A percentile compares a stretch with the other conserved stretches of the same genome.
Conservation (phyloP, 768 basidiomycete species). For the Megacollybia marginata region DNA sequence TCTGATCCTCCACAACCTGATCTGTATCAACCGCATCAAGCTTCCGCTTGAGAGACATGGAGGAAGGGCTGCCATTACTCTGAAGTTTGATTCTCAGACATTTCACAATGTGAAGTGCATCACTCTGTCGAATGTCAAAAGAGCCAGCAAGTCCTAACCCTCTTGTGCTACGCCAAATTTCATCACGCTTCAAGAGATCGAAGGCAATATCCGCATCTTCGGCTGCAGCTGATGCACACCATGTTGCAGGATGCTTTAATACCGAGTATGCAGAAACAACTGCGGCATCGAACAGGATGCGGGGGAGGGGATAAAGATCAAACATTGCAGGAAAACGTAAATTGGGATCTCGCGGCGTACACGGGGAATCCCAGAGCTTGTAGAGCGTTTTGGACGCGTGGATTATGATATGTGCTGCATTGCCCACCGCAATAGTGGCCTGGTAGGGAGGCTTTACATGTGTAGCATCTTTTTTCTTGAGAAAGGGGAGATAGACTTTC, state of each 20-base stretch:
- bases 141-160: slow-evolving; percentile 21
- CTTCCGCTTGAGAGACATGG: slow-evolving; percentile 31
- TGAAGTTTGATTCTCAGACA: slow-evolving; percentile 1
- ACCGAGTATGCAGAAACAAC: slow-evolving; percentile 58
- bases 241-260: slow-evolving; percentile 40
- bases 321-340: slow-evolving; percentile 34
- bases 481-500: slow-evolving; percentile 62
- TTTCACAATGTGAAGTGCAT: slow-evolving; percentile 5
- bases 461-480: slow-evolving; percentile 23
- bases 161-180: slow-evolving; percentile 22
- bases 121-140: slow-evolving; percentile 23
- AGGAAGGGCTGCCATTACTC: not conserved
- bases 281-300: slow-evolving; percentile 59
- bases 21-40: slow-evolving; percentile 30
- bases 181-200: slow-evolving; percentile 30
- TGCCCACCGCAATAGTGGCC: slow-evolving; percentile 49
- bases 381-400: slow-evolving; percentile 40
- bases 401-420: slow-evolving; percentile 61
- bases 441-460: slow-evolving; percentile 28
- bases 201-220: slow-evolving; percentile 38
- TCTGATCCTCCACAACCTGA: slow-evolving; percentile 4
- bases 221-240: slow-evolving; percentile 40
- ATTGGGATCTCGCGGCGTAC: not conserved
- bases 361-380: slow-evolving; percentile 25
- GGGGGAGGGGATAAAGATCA: slow-evolving; percentile 52